Evolutionary conservation across 164 flowering plant species (phyloP).

Genomic region (Taxillus chinensis): DNA sequence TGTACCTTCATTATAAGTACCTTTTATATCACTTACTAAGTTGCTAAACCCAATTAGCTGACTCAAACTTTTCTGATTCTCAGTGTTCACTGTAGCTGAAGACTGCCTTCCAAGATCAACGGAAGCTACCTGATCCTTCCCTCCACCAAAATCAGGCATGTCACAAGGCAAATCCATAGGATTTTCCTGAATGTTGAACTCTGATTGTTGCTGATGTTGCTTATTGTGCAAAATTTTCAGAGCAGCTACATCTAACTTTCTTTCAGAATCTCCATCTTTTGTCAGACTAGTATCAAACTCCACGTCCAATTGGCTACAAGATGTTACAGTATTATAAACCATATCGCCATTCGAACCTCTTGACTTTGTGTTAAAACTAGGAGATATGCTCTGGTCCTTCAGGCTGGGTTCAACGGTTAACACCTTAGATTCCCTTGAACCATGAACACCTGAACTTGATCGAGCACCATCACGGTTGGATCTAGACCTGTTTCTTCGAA

Average conservation of each 20-base stretch:
- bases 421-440: conserved; percentile 43
- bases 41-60: conserved; percentile 28
- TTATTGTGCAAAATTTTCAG: conserved; percentile 18
- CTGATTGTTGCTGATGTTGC: conserved; percentile 19
- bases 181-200: conserved; percentile 16
- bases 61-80: conserved; percentile 19
- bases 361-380: conserved; percentile 30
- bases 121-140: conserved; percentile 18
- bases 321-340: conserved; percentile 16
- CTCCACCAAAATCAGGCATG: conserved; percentile 17
- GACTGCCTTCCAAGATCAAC: conserved; percentile 22
- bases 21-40: conserved; percentile 20
- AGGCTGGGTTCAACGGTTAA: conserved; percentile 12
- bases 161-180: conserved; percentile 12
- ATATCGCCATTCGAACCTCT: conserved; percentile 32
- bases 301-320: conserved; percentile 28
- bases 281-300: neutral
- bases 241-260: conserved; percentile 14
- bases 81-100: conserved; percentile 20
- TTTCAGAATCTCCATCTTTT: conserved; percentile 20
- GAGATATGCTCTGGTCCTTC: conserved; percentile 26
- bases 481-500: conserved; percentile 66
- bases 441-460: conserved; percentile 44
- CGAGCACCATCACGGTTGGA: conserved; percentile 6
- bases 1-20: conserved; percentile 20